phyloP scores from a whole-genome alignment of 371 early-diverging fungal genomes.

The Mortierella sp. region DNA sequence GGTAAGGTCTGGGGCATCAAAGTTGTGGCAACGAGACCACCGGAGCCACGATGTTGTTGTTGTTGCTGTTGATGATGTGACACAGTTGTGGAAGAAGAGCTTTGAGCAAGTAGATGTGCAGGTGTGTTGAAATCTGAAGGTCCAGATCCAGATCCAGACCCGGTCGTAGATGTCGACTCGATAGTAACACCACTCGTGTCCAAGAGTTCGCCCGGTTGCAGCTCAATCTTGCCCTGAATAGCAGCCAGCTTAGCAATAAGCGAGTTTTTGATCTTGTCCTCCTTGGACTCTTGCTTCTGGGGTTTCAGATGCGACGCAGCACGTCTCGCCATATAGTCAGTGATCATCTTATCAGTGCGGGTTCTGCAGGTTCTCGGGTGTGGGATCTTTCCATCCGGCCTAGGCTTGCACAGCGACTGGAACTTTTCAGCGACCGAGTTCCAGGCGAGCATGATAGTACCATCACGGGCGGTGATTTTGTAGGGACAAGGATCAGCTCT shows the following conservation, averaged over 20 bases:
- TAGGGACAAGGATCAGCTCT: slow-evolving; percentile 38
- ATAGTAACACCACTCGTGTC: no score
- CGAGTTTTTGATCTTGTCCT: slow-evolving; percentile 33
- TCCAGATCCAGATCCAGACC: slow-evolving; percentile 8
- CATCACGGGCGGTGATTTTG: slow-evolving; percentile 40
- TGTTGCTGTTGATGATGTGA: slow-evolving; percentile 14
- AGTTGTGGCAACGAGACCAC: not conserved
- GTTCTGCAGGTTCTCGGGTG: slow-evolving; percentile 38
- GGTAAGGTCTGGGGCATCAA: slow-evolving; percentile 11
- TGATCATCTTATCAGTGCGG: slow-evolving; percentile 45
- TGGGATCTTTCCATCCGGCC: slow-evolving; percentile 45
- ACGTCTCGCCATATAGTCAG: slow-evolving; percentile 24
- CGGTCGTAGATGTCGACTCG: no score
- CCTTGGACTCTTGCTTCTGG: slow-evolving; percentile 25
- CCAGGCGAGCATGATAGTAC: slow-evolving; percentile 50
- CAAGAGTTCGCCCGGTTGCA: no score
- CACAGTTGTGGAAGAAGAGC: not conserved
- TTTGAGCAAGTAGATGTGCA: slow-evolving; percentile 13
- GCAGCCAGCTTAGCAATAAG: slow-evolving; percentile 10
- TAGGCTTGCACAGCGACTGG: slow-evolving; percentile 14
- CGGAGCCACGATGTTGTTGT: not conserved
- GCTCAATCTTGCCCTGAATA: slow-evolving; percentile 10
- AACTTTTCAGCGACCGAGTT: slow-evolving; percentile 38
- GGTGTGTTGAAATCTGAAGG: slow-evolving; percentile 7
- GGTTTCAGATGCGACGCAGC: slow-evolving; percentile 11